A percentile compares a stretch with the other conserved stretches of the same genome.
These are phyloP conservation scores for Boechera stricta DNA, from an alignment of 345 rosid genomes.

Conservation along the genomic window DNA sequence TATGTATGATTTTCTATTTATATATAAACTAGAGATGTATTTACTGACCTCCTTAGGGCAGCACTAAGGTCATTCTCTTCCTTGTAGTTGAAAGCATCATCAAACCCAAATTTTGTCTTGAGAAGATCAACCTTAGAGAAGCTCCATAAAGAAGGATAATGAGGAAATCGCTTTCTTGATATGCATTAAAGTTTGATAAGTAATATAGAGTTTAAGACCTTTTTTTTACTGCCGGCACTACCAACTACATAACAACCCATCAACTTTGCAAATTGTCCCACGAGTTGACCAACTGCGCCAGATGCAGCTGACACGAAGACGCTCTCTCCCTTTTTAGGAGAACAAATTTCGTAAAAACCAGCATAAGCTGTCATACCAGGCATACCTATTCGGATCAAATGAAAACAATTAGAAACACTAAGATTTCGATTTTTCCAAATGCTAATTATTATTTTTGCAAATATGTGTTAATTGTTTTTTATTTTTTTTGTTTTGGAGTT, in stretches of 20 bases:
- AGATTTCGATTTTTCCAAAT: no score
- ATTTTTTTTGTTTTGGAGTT: no score
- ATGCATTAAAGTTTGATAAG: background rate
- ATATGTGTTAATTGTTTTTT: no score
- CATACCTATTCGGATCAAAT: slow-evolving; percentile 48
- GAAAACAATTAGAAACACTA: background rate
- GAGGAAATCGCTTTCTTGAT: slow-evolving; percentile 5
- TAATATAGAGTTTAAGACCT: slow-evolving; percentile 41
- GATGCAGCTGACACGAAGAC: slow-evolving; percentile 71
- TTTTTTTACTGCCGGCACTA: slow-evolving; percentile 58
- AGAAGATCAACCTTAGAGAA: slow-evolving; percentile 49
- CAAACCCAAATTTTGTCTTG: slow-evolving; percentile 61
- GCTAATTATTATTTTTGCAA: no score
- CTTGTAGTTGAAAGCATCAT: slow-evolving; percentile 66
- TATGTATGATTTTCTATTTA: background rate
- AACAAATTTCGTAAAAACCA: slow-evolving; percentile 57
- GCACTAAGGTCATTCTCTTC: slow-evolving; percentile 53
- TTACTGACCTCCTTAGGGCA: slow-evolving; percentile 53
- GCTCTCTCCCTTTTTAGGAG: slow-evolving; percentile 60
- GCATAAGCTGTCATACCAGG: slow-evolving; percentile 67
- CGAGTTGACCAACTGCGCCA: slow-evolving; percentile 72
- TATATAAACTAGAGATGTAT: background rate
- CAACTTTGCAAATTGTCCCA: slow-evolving; percentile 65
- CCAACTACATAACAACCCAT: slow-evolving; percentile 66
- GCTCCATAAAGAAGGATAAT: background rate